Percentiles rank a stretch among this genome's conserved stretches.
Conservation (phyloP, 805 yeast species). For the Candida silvicultrix region DNA sequence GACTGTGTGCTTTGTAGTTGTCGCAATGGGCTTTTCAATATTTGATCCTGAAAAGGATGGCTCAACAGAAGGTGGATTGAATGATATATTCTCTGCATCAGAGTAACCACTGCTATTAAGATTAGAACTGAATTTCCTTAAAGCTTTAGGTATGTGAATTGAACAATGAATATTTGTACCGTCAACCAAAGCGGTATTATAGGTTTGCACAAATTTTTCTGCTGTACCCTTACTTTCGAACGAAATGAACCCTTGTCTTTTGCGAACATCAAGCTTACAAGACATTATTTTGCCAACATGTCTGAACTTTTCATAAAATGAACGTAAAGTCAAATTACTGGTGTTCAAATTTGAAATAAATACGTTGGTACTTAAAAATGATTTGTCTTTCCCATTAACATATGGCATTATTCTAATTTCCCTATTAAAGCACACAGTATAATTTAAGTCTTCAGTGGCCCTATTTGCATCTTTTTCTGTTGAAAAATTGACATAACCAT, state of each 20-base stretch:
- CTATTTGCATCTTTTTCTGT: slow-evolving; percentile 41
- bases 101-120: background rate
- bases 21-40: background rate
- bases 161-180: slow-evolving; percentile 31
- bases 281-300: slow-evolving; percentile 38
- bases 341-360: slow-evolving; percentile 38
- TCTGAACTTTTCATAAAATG: slow-evolving; percentile 44
- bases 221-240: slow-evolving; percentile 30
- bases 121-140: slow-evolving; percentile 4
- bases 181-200: slow-evolving; percentile 23
- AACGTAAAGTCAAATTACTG: slow-evolving; percentile 30
- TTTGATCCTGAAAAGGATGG: background rate
- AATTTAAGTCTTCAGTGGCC: slow-evolving; percentile 56
- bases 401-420: slow-evolving; percentile 55
- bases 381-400: slow-evolving; percentile 35
- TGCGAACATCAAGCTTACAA: slow-evolving; percentile 31
- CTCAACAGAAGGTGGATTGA: background rate
- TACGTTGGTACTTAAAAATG: slow-evolving; percentile 40
- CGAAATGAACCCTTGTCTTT: slow-evolving; percentile 34
- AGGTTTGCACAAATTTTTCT: slow-evolving; percentile 24
- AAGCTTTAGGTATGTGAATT: slow-evolving; percentile 30
- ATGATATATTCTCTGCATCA: background rate
- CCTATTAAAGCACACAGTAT: slow-evolving; percentile 29
- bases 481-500: slow-evolving; percentile 65
- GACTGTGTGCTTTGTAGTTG: too few relatives aligned